These are phyloP conservation scores for Alloteropsis semialata DNA, from an alignment of 176 grass and related monocot genomes.

Conservation along the genomic window DNA sequence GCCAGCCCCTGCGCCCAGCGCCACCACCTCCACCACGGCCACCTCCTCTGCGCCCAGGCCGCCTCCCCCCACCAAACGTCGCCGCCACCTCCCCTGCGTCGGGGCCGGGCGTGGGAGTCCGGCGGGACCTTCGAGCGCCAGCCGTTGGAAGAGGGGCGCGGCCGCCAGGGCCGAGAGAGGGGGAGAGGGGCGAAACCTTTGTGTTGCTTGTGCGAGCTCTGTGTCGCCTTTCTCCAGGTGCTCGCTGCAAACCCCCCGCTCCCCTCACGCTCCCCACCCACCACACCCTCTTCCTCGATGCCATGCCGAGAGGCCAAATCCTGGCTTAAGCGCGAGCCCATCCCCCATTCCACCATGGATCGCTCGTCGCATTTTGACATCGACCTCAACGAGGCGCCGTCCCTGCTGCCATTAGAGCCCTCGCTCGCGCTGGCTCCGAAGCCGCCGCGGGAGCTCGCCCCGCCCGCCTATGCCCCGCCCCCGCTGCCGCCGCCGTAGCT, in stretches of 20 bases:
- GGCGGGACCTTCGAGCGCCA: no score
- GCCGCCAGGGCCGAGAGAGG: no score
- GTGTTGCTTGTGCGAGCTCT: slow-evolving; percentile 42
- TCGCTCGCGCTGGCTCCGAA: slow-evolving; percentile 1
- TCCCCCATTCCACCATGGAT: slow-evolving; percentile 22
- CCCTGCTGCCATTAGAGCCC: slow-evolving; percentile 23
- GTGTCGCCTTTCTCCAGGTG: neutral
- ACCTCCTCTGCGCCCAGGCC: no score
- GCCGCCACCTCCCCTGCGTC: no score
- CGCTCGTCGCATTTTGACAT: slow-evolving; percentile 55
- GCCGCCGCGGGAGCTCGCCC: neutral
- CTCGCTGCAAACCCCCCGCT: neutral
- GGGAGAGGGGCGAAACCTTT: no score
- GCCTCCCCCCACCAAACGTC: no score
- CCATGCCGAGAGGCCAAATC: slow-evolving; percentile 13
- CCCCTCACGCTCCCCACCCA: slow-evolving; percentile 11
- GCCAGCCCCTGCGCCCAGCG: no score
- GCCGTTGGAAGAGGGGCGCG: no score
- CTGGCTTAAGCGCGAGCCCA: neutral
- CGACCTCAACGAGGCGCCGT: slow-evolving; percentile 85
- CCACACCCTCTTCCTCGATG: neutral
- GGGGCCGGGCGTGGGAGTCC: no score
- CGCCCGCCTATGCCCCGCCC: neutral
- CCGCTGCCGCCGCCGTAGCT: neutral
- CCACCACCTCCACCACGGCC: no score